These are phyloP conservation scores for Talinum fruticosum DNA, from an alignment of 148 eudicot genomes.

Conservation along the genomic window DNA sequence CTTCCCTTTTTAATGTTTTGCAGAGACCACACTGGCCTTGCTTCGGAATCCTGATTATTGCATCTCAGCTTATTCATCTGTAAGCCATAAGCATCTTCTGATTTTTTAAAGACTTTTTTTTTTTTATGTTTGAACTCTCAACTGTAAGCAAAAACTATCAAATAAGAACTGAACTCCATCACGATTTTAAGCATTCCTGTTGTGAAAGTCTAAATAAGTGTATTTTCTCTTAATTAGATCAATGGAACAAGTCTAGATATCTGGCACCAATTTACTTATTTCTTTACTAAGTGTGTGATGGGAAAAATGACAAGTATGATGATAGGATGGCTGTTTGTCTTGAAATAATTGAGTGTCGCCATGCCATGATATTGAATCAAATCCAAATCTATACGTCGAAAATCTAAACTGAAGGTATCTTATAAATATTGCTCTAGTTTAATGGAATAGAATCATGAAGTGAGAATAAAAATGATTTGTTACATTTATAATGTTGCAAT, in stretches of 20 bases:
- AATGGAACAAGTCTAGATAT: neutral
- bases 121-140: neutral
- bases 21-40: slow-evolving; percentile 89
- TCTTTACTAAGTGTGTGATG: neutral
- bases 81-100: slow-evolving; percentile 40
- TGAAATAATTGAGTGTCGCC: neutral
- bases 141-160: neutral
- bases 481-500: too few relatives aligned
- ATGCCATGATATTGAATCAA: neutral
- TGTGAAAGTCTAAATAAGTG: neutral
- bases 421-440: too few relatives aligned
- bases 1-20: slow-evolving; percentile 23
- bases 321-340: neutral
- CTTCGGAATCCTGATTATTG: slow-evolving; percentile 97
- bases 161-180: neutral
- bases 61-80: slow-evolving; percentile 91
- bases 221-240: neutral
- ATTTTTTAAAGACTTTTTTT: neutral
- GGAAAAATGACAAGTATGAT: neutral
- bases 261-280: neutral
- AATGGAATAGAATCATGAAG: too few relatives aligned
- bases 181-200: neutral
- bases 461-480: too few relatives aligned
- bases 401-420: too few relatives aligned
- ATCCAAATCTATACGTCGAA: too few relatives aligned